Evolutionary conservation across 2,329 filamentous ascomycete genomes (phyloP).

Genomic region (Aureobasidium sp.): DNA sequence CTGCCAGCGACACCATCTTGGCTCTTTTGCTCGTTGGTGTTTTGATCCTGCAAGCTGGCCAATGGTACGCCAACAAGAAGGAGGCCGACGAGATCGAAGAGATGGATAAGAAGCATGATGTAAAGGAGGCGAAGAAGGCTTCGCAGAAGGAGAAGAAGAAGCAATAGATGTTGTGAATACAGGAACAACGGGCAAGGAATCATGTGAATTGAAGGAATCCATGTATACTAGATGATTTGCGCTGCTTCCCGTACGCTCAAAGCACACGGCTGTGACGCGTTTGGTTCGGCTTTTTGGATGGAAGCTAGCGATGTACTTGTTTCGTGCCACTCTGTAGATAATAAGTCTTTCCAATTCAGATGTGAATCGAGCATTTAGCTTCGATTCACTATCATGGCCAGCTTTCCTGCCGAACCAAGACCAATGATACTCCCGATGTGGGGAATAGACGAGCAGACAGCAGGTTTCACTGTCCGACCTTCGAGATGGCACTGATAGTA

Average conservation of each 20-base stretch:
- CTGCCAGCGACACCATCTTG: slow-evolving; percentile 92
- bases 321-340: background rate
- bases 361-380: background rate
- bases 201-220: background rate
- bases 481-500: background rate
- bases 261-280: background rate
- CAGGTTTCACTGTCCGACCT: background rate
- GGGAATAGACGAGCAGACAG: background rate
- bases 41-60: slow-evolving; percentile 84
- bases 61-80: slow-evolving; percentile 97
- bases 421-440: background rate
- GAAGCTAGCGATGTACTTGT: background rate
- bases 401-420: background rate
- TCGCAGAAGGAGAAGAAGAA: slow-evolving; percentile 27
- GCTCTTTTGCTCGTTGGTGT: slow-evolving; percentile 88
- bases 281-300: background rate
- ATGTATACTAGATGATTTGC: background rate
- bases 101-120: slow-evolving; percentile 47
- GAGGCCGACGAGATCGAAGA: slow-evolving; percentile 71
- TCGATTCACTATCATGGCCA: background rate
- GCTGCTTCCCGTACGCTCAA: background rate
- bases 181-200: background rate
- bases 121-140: slow-evolving; percentile 35
- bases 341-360: background rate
- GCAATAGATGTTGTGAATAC: slow-evolving; percentile 2